These are phyloP conservation scores for Boletus subparvulus DNA, from an alignment of 768 basidiomycete species.

Conservation along the genomic window DNA sequence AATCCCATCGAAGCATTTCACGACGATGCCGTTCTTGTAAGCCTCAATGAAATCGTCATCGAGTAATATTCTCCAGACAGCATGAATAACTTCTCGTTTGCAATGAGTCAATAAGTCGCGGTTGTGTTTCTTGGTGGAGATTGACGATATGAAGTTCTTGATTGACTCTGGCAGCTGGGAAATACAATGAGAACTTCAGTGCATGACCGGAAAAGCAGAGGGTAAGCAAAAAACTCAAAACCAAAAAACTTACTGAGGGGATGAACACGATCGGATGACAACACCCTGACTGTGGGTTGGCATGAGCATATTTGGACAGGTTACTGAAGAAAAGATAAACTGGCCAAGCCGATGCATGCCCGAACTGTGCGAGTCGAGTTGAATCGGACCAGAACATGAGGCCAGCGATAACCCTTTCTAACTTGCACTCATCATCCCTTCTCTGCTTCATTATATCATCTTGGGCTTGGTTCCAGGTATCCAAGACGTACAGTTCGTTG, in stretches of 20 bases:
- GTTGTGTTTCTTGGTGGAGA: not conserved
- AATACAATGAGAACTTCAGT: not conserved
- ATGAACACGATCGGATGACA: constrained; percentile 27
- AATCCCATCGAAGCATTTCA: not conserved
- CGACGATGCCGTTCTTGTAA: not conserved
- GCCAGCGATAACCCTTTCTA: constrained; percentile 10
- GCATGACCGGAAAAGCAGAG: too few species aligned
- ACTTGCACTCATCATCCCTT: not conserved
- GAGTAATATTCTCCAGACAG: not conserved
- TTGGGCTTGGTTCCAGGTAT: not conserved
- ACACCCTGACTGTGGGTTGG: not conserved
- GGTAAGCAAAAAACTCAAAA: not conserved
- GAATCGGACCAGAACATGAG: constrained; percentile 23
- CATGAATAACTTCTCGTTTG: constrained; percentile 1
- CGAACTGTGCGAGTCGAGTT: constrained; percentile 11
- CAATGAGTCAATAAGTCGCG: not conserved
- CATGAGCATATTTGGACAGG: constrained; percentile 21
- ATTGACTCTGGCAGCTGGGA: constrained; percentile 1
- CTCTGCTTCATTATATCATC: not conserved
- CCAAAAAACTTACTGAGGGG: constrained; percentile 8
- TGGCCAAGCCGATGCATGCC: constrained; percentile 21
- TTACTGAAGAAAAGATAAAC: constrained; percentile 25
- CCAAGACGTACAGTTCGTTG: not conserved
- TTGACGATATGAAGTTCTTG: not conserved
- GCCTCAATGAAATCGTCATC: constrained; percentile 1